Evolutionary conservation across 163 green algal genomes (phyloP).

Genomic region (Scenedesmus sp.): DNA sequence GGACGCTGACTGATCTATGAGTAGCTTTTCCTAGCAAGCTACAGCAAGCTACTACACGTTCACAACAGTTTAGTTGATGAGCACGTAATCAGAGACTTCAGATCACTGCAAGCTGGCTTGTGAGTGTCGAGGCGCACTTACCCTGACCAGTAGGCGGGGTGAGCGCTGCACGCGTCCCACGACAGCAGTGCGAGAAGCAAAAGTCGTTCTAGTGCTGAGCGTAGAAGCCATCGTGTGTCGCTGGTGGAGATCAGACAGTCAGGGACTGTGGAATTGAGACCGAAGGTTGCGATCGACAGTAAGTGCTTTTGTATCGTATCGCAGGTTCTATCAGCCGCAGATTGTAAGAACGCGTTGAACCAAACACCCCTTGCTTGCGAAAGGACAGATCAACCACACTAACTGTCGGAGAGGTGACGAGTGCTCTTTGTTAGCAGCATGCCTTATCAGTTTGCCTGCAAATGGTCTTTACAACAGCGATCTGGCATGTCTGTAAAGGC

Average conservation of each 20-base stretch:
- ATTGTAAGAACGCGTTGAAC: not conserved
- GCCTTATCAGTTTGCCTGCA: too few relatives aligned
- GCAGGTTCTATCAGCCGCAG: not conserved
- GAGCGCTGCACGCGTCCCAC: slow-evolving; percentile 30
- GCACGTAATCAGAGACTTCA: not conserved
- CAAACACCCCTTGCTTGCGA: not conserved
- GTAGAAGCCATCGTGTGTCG: not conserved
- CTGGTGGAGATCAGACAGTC: not conserved
- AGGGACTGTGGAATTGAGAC: not conserved
- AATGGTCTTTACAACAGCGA: too few relatives aligned
- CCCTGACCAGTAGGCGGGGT: not conserved
- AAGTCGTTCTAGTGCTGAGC: not conserved
- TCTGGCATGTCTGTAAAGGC: too few relatives aligned
- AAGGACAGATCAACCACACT: not conserved
- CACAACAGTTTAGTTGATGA: not conserved
- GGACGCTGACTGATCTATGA: not conserved
- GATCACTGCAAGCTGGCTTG: not conserved
- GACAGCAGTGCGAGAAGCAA: not conserved
- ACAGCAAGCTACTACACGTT: not conserved
- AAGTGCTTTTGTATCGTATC: not conserved
- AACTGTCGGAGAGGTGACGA: not conserved
- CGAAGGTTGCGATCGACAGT: not conserved
- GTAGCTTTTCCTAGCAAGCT: not conserved
- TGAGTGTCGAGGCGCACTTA: not conserved
- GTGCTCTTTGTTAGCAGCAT: not conserved